Evolutionary conservation across 2,329 filamentous ascomycete genomes (phyloP), one percentile per base, ranked within the genome.

Genomic region (Diplodia corticola): DNA sequence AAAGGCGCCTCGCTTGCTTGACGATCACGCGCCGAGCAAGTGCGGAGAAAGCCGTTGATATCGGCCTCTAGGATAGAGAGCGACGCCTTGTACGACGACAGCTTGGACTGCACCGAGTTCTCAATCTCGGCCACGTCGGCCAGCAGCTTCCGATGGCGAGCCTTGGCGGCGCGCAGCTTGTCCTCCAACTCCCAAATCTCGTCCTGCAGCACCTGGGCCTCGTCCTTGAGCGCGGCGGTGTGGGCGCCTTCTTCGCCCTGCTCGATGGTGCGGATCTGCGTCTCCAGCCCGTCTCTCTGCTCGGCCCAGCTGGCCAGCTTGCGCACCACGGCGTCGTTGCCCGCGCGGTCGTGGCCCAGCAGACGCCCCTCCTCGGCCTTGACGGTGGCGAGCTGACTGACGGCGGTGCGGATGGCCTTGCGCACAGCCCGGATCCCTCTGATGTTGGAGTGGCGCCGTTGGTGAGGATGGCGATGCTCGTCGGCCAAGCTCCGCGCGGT

Each of bases 141-240:
- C 9, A 63, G 40, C 37, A 67, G 26, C 5, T 15, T 48, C 13
- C 59, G 46, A 28, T 67, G 65, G 5, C 55, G 49, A 7, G 4
- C 84, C 70, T 86, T 86, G 78, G 92, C 81, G 3, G 82, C 82
- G 26, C 82, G 80, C 2, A 93, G 80, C 69, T 85, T 85, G 71
- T 87, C 82, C 74, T 93, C 89, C 35, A 91, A 80, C 59, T 86
- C 83, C 10, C 81, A 79, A 55, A 93, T 93, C 68, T 91, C 87
- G 4, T 79, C 75, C n/a, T 85, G 84, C 2, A 93, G 76, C 28
- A 71, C 76, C 22, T 78, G 79, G 5, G 84, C 83, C 71, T 88
- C 83, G 12, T 80, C 75, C 67, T 81, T 79, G 28, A 88, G 75
- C 9, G 76, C 72, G 30, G 81, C 80, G 1, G 83, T 82, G n/a